phyloP scores from a whole-genome alignment of 768 basidiomycete species.

The Mycena floridula region DNA sequence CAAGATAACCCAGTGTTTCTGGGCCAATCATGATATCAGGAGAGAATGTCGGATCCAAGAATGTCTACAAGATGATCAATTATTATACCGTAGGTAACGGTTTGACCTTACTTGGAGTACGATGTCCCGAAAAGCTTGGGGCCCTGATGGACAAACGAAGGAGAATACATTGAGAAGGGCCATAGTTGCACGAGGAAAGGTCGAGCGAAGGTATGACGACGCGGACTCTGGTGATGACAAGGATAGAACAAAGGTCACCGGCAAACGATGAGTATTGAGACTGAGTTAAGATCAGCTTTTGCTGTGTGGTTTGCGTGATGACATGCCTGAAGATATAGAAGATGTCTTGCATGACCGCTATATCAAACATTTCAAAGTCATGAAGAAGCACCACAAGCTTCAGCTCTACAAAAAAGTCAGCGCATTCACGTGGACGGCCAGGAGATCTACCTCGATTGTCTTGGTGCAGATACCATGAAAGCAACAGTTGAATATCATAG shows the following conservation, averaged over 20 bases:
- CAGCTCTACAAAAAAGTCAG: slow-evolving; percentile 13
- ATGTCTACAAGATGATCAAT: slow-evolving; percentile 34
- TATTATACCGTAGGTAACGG: not conserved
- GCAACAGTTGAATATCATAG: slow-evolving; percentile 56
- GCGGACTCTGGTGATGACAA: slow-evolving; percentile 48
- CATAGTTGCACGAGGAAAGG: slow-evolving; percentile 56
- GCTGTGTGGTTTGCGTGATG: not conserved
- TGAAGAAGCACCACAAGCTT: slow-evolving; percentile 58
- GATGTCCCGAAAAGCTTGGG: slow-evolving; percentile 44
- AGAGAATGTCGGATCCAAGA: slow-evolving; percentile 58
- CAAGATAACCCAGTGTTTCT: slow-evolving; percentile 43
- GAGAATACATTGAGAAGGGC: slow-evolving; percentile 49
- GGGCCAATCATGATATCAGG: slow-evolving; percentile 62
- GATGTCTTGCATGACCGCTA: slow-evolving; percentile 56
- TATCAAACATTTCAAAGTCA: slow-evolving; percentile 71
- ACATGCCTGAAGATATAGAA: slow-evolving; percentile 66
- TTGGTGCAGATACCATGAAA: slow-evolving; percentile 57
- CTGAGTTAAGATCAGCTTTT: slow-evolving; percentile 27
- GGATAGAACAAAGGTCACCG: slow-evolving; percentile 59
- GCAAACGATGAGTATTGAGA: slow-evolving; percentile 44
- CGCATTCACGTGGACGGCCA: not conserved
- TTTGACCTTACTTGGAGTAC: slow-evolving; percentile 41
- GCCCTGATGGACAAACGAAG: slow-evolving; percentile 44
- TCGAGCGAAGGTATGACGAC: slow-evolving; percentile 50
- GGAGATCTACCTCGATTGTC: slow-evolving; percentile 15